Base-by-base conservation (phyloP, 2,329 filamentous ascomycete genomes). In the Tolypocladium guangdongense region DNA sequence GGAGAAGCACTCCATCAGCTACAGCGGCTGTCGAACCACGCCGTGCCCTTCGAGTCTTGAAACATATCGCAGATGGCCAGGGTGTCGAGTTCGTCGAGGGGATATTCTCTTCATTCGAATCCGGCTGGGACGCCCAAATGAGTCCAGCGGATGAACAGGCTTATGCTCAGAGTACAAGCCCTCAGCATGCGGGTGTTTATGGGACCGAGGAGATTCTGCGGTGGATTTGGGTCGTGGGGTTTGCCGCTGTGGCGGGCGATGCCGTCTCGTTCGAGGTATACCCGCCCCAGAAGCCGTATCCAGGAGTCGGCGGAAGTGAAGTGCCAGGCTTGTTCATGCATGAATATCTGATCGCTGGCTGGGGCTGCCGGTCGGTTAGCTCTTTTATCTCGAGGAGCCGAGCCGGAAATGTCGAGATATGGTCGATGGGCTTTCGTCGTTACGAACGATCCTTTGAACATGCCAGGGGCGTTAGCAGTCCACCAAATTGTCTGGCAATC, bases 371-470 rank as follows among this genome's bases (percentile, higher is more conserved):
- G 63, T 66, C 55, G 64, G 66, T 51, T 71, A 74, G 46, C 54
- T 68, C 1, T 69, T 68, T 33, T 65, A 71, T 38, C 52, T 69
- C 27, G 66, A 69, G 52, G 60, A 54, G 24, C 55, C 70, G 47
- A 63, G 64, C 14, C 63, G 76, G 70, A 76, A 68, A 2, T 83
- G 82, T 65, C 80, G 79, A 55, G 70, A 76, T 55, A 69, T 73
- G 7, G 68, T 14, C 53, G 74, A 16, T 78, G 73, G 70, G 67
- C 65, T 0, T 80, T 80, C 55, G 80, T 80, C 55, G 62, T 80
- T 22, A 69, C 70, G 1, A 76, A 72, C 22, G 65, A 71, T 49
- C 75, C 75, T 1, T 62, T 78, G 37, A 77, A 78, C 51, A 72
- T 75, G 54, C 70, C 71, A 32, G 73, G 73, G 72, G 71, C 7